phyloP scores from a whole-genome alignment of 306 rosid genomes.

The Lathyrus tuberosus region DNA sequence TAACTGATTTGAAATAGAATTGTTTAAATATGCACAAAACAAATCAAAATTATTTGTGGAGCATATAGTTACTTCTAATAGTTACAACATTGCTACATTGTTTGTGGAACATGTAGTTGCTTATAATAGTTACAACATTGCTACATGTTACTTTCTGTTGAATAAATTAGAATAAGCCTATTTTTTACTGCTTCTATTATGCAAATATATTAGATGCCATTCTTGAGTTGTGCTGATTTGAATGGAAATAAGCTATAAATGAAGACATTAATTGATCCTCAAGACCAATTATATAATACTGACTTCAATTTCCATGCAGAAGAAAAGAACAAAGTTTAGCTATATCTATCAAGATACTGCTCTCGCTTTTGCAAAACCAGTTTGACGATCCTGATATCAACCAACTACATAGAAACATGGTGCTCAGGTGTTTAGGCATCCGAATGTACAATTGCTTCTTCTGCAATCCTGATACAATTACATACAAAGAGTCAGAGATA shows the following conservation, averaged over 20 bases:
- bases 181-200: neutral
- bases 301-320: conserved; percentile 50
- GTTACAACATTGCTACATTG: no score
- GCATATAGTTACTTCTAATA: no score
- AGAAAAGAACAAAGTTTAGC: conserved; percentile 47
- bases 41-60: conserved; percentile 10
- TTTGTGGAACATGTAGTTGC: conserved; percentile 4
- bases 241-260: conserved; percentile 25
- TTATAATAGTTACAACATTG: neutral
- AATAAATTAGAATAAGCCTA: conserved; percentile 9
- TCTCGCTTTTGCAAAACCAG: conserved; percentile 4
- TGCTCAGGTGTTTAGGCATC: neutral
- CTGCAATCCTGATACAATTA: neutral
- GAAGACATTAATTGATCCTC: conserved; percentile 1
- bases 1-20: conserved; percentile 24
- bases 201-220: conserved; percentile 15
- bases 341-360: conserved; percentile 14
- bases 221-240: conserved; percentile 7
- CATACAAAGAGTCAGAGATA: neutral
- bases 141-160: conserved; percentile 23
- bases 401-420: neutral
- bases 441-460: neutral
- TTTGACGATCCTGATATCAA: conserved; percentile 34
- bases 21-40: conserved; percentile 14
- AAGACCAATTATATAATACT: conserved; percentile 6